phyloP scores from a whole-genome alignment of 139 green algal species.

The Gonium pectorale region DNA sequence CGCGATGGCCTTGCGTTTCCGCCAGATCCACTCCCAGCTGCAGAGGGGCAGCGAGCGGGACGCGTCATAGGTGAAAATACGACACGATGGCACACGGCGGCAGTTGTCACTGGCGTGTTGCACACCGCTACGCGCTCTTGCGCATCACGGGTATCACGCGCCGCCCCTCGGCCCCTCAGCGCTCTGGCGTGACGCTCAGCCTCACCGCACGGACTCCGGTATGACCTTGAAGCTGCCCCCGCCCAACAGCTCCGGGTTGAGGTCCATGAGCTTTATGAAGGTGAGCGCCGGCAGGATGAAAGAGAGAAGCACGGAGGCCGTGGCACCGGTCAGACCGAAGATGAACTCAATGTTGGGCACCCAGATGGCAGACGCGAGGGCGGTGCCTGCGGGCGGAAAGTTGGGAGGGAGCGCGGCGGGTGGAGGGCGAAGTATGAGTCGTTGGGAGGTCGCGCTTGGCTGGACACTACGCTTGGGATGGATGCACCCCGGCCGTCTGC shows the following conservation, averaged over 20 bases:
- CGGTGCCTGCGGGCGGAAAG: constrained; percentile 22
- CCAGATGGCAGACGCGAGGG: constrained; percentile 65
- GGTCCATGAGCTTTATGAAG: constrained; percentile 69
- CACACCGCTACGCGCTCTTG: too few species aligned
- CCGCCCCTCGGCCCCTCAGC: not conserved
- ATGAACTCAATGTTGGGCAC: constrained; percentile 91
- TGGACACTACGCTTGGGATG: too few species aligned
- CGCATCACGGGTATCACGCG: too few species aligned
- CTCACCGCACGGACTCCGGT: constrained; percentile 8
- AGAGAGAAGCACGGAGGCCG: constrained; percentile 78
- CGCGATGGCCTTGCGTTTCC: constrained; percentile 63
- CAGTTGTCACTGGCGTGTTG: too few species aligned
- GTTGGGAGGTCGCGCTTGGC: too few species aligned
- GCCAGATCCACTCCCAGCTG: constrained; percentile 55
- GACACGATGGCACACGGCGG: too few species aligned
- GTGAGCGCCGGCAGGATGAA: constrained; percentile 82
- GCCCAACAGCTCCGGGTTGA: constrained; percentile 46
- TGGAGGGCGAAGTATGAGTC: not conserved
- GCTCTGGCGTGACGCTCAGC: too few species aligned
- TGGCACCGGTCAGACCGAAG: constrained; percentile 86
- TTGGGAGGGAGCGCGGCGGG: not conserved
- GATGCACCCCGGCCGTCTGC: too few species aligned
- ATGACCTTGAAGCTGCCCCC: constrained; percentile 48
- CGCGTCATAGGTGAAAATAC: too few species aligned
- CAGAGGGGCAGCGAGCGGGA: not conserved